Conservation (phyloP, 208 protist species). For the Trypanosoma platydactyli region DNA sequence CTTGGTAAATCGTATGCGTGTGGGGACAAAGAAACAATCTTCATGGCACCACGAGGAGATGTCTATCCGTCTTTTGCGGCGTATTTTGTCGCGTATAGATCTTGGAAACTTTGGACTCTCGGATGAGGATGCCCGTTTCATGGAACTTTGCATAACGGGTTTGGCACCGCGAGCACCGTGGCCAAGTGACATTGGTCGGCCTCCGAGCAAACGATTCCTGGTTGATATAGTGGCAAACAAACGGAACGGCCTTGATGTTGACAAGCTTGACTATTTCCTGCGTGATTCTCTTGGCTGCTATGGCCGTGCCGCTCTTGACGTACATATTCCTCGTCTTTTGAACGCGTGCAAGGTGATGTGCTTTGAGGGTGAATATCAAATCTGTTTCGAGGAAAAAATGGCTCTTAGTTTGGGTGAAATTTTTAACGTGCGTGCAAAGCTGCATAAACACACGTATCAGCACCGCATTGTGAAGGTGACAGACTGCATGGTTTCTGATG, state of each 20-base stretch:
- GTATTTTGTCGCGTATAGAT: conserved; percentile 27
- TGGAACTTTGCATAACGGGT: conserved; percentile 32
- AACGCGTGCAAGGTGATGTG: conserved; percentile 44
- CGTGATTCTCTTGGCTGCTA: conserved; percentile 60
- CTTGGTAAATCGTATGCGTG: conserved; percentile 31
- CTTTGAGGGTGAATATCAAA: conserved; percentile 50
- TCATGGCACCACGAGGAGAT: conserved; percentile 44
- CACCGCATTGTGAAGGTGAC: conserved; percentile 69
- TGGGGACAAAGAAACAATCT: not conserved
- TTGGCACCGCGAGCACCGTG: conserved; percentile 28
- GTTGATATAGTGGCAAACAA: conserved; percentile 54
- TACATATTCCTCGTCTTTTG: conserved; percentile 46
- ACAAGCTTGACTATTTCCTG: conserved; percentile 93
- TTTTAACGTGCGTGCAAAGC: conserved; percentile 76
- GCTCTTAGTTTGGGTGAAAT: conserved; percentile 81
- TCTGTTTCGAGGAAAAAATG: conserved; percentile 85
- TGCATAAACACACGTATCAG: conserved; percentile 87
- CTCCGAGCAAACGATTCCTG: conserved; percentile 43
- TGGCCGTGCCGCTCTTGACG: conserved; percentile 39
- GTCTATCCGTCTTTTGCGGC: conserved; percentile 31
- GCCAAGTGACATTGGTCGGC: conserved; percentile 35
- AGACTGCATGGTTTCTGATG: conserved; percentile 80
- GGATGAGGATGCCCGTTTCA: conserved; percentile 33
- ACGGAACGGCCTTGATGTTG: conserved; percentile 87
- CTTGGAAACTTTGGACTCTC: conserved; percentile 26